phyloP scores from a whole-genome alignment of 371 early-diverging fungal genomes.

The Phascolomyces articulosus region DNA sequence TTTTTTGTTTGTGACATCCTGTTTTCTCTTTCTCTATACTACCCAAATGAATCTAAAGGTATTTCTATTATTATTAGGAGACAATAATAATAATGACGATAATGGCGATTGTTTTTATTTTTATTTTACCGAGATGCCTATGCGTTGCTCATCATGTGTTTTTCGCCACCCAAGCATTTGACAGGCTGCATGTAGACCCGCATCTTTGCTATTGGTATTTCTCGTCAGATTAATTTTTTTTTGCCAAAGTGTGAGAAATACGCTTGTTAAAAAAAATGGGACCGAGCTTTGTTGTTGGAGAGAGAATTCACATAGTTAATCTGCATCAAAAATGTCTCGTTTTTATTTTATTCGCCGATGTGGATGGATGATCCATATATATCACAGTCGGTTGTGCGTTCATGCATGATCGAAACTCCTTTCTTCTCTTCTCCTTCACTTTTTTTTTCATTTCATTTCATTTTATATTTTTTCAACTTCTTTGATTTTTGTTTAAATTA shows the following conservation, averaged over 20 bases:
- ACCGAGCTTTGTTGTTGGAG: too few species aligned
- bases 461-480: neutral
- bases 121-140: neutral
- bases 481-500: neutral
- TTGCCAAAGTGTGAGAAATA: neutral
- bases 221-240: conserved; percentile 3
- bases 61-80: too few species aligned
- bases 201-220: neutral
- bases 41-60: too few species aligned
- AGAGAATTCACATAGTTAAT: neutral
- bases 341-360: conserved; percentile 6
- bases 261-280: conserved; percentile 1
- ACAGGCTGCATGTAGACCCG: conserved; percentile 1
- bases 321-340: neutral
- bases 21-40: too few species aligned
- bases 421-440: conserved; percentile 9
- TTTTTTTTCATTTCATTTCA: neutral
- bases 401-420: conserved; percentile 1
- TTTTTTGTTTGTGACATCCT: too few species aligned
- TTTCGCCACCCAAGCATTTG: conserved; percentile 5
- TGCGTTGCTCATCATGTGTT: conserved; percentile 5
- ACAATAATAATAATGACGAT: too few species aligned
- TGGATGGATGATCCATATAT: conserved; percentile 16
- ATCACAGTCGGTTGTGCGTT: neutral
- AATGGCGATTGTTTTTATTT: neutral